Evolutionary conservation across 129 eudicot species (phyloP).

Genomic region (Ambrosia trifida): DNA sequence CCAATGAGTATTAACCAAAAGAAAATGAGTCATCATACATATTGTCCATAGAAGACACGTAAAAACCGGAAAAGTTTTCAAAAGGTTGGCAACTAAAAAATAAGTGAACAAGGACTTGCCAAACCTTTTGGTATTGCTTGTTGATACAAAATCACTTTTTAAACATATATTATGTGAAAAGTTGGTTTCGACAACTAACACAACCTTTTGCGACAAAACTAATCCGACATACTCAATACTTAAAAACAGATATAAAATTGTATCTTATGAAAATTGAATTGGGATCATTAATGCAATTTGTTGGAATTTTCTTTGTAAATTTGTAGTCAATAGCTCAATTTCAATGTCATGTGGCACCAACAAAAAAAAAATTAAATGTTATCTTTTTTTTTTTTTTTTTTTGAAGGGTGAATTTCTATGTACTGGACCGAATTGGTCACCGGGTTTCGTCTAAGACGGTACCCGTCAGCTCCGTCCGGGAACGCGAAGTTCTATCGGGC

Average conservation of each 20-base stretch:
- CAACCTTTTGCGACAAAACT: constrained; percentile 20
- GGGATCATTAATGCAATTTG: neutral
- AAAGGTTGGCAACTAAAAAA: constrained; percentile 45
- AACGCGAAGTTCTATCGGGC: too few species aligned
- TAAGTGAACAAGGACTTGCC: constrained; percentile 43
- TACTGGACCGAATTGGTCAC: too few species aligned
- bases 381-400: too few species aligned
- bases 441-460: too few species aligned
- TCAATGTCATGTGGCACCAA: neutral
- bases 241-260: neutral
- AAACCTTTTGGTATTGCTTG: constrained; percentile 43
- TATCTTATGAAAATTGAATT: neutral
- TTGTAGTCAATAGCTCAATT: too few species aligned
- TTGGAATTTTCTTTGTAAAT: neutral
- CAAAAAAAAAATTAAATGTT: neutral
- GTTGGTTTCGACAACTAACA: constrained; percentile 38
- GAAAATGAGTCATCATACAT: constrained; percentile 38
- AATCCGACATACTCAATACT: constrained; percentile 7
- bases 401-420: too few species aligned
- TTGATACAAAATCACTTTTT: constrained; percentile 35
- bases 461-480: too few species aligned
- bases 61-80: constrained; percentile 43
- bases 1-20: constrained; percentile 20
- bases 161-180: constrained; percentile 31
- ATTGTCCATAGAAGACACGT: constrained; percentile 40